phyloP scores from a whole-genome alignment of 805 yeast species.

The Candida maesae region DNA sequence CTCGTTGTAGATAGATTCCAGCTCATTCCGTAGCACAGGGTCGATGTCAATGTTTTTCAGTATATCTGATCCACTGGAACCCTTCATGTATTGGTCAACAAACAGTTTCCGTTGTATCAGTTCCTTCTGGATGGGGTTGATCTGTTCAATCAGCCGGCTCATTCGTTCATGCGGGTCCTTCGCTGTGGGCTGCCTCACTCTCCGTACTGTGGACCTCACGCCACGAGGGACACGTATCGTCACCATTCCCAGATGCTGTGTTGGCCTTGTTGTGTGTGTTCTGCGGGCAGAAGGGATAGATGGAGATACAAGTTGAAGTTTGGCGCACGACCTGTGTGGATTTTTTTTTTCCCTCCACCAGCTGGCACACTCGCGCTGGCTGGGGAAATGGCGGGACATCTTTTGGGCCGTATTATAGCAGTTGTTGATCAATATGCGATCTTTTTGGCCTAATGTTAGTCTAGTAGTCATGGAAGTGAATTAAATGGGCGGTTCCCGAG shows the following conservation, averaged over 20 bases:
- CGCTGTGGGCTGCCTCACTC: not conserved
- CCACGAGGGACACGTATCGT: not conserved
- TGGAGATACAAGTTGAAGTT: too few relatives aligned
- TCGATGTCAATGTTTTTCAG: conserved; percentile 10
- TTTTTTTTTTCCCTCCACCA: too few relatives aligned
- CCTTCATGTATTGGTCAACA: conserved; percentile 15
- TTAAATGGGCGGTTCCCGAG: too few relatives aligned
- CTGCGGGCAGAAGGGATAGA: too few relatives aligned
- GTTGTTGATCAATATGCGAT: too few relatives aligned
- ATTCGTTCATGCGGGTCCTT: not conserved
- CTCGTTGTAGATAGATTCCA: conserved; percentile 7
- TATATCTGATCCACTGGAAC: conserved; percentile 1
- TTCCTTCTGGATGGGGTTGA: conserved; percentile 15
- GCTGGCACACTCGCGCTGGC: too few relatives aligned
- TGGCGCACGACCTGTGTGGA: too few relatives aligned
- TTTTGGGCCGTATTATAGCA: too few relatives aligned
- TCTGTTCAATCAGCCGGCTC: conserved; percentile 6
- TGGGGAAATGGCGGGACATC: too few relatives aligned
- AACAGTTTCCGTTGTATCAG: conserved; percentile 14
- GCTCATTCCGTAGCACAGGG: conserved; percentile 12
- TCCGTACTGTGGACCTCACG: not conserved
- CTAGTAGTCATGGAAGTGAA: too few relatives aligned
- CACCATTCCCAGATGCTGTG: not conserved
- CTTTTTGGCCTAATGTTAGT: too few relatives aligned
- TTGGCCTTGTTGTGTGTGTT: too few relatives aligned